Evolutionary conservation across 2,329 filamentous ascomycete species (phyloP).

Genomic region (Chaetomium sp.): DNA sequence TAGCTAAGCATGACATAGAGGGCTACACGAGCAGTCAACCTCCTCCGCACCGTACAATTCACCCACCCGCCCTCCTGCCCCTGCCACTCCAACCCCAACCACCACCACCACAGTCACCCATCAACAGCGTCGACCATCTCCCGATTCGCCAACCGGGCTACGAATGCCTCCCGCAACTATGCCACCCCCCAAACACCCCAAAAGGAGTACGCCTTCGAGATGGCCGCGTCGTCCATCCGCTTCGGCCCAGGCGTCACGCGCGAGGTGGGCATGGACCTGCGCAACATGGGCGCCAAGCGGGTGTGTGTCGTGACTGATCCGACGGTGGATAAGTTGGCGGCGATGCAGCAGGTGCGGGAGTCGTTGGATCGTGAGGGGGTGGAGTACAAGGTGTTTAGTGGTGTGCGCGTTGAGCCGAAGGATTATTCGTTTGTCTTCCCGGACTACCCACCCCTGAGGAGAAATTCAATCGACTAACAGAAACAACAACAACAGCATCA

Average conservation of each 20-base stretch:
- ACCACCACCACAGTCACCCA: constrained; percentile 60
- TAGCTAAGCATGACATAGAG: constrained; percentile 34
- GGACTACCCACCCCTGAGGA: too few species aligned
- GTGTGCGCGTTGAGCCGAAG: constrained; percentile 83
- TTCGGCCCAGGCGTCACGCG: constrained; percentile 91
- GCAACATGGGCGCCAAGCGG: constrained; percentile 78
- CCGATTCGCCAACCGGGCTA: constrained; percentile 35
- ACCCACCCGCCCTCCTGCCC: constrained; percentile 83
- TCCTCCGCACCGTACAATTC: constrained; percentile 85
- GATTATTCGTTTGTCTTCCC: constrained; percentile 49
- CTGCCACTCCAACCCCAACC: constrained; percentile 82
- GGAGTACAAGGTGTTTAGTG: constrained; percentile 72
- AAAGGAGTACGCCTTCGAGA: constrained; percentile 98
- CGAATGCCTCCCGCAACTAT: constrained; percentile 38
- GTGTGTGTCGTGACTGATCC: constrained; percentile 89
- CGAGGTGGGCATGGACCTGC: constrained; percentile 97
- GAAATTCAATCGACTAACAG: too few species aligned
- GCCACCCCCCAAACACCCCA: constrained; percentile 70
- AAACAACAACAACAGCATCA: too few species aligned
- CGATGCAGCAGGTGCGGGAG: constrained; percentile 84
- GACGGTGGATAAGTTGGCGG: constrained; percentile 73
- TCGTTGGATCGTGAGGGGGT: constrained; percentile 73
- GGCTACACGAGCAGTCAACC: constrained; percentile 58
- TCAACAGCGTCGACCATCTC: constrained; percentile 36
- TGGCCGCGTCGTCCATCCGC: constrained; percentile 91